Percentiles rank a stretch among this genome's conserved stretches.
These are phyloP conservation scores for Ganoderma meredithae DNA, from an alignment of 1,284 basidiomycete genomes.

Conservation along the genomic window DNA sequence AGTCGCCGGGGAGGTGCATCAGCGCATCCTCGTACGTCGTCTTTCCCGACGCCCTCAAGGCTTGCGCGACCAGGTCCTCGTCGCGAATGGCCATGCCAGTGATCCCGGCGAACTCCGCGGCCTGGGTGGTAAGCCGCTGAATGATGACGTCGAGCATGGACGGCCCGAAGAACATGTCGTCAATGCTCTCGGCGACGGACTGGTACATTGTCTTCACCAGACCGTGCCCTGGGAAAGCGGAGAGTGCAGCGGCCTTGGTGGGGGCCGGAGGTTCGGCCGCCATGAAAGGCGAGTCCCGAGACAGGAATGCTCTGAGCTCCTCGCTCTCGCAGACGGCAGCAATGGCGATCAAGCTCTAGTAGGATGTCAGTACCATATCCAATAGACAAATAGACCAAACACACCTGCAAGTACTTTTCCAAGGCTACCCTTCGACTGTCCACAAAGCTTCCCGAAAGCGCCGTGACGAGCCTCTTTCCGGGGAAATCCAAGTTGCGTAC, in stretches of 20 bases:
- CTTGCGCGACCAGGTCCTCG: slow-evolving; percentile 83
- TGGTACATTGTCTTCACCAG: slow-evolving; percentile 87
- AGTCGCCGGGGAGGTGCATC: slow-evolving; percentile 71
- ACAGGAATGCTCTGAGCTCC: slow-evolving; percentile 88
- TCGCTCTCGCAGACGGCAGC: slow-evolving; percentile 83
- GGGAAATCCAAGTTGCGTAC: slow-evolving; percentile 86
- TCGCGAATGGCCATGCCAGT: slow-evolving; percentile 82
- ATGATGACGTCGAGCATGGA: slow-evolving; percentile 96
- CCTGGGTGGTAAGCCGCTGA: slow-evolving; percentile 85
- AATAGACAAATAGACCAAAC: slow-evolving; percentile 31
- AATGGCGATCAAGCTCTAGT: slow-evolving; percentile 76
- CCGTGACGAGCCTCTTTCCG: slow-evolving; percentile 87
- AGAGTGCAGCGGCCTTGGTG: too few species aligned
- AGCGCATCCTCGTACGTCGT: slow-evolving; percentile 70
- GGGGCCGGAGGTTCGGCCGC: slow-evolving; percentile 54
- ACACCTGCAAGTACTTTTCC: slow-evolving; percentile 90
- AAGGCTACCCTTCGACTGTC: slow-evolving; percentile 82
- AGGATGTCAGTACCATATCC: slow-evolving; percentile 8
- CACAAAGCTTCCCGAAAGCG: slow-evolving; percentile 83
- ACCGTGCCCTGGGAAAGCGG: slow-evolving; percentile 70
- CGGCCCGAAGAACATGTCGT: slow-evolving; percentile 92
- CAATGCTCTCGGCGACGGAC: slow-evolving; percentile 89
- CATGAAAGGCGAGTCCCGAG: slow-evolving; percentile 82
- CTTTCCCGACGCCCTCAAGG: slow-evolving; percentile 73
- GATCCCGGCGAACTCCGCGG: slow-evolving; percentile 86